phyloP scores from a whole-genome alignment of 495 filamentous ascomycete species.

The Aspergillus asperescens region DNA sequence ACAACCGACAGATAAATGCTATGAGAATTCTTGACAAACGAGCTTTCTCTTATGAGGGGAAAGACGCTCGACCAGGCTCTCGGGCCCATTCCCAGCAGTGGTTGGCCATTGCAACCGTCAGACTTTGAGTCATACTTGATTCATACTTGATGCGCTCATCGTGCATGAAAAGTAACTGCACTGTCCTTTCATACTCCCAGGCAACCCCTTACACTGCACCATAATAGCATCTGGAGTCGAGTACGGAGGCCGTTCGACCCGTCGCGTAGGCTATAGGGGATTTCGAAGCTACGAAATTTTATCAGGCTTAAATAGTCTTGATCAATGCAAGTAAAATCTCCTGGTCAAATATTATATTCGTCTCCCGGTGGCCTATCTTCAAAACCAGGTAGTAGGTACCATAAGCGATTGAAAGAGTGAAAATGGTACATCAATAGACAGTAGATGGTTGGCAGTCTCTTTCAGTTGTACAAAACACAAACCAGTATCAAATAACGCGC shows the following conservation, averaged over 20 bases:
- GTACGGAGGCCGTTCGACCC: no score
- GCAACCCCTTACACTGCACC: background rate
- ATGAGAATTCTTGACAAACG: background rate
- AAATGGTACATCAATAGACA: constrained; percentile 1
- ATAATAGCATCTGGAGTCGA: background rate
- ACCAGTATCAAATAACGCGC: background rate
- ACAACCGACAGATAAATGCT: no score
- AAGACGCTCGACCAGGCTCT: background rate
- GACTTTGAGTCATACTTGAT: background rate
- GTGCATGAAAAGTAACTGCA: background rate
- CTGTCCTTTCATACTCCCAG: background rate
- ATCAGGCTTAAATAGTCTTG: background rate
- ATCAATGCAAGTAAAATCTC: background rate
- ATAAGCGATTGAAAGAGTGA: constrained; percentile 3
- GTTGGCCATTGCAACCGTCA: background rate
- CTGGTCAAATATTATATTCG: constrained; percentile 9
- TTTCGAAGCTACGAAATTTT: no score
- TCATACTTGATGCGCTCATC: background rate
- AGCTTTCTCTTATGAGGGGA: background rate
- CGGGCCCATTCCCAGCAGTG: background rate
- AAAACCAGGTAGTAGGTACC: constrained; percentile 3
- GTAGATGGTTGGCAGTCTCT: constrained; percentile 3
- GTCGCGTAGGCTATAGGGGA: no score
- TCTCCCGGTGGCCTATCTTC: constrained; percentile 3
- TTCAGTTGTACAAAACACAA: constrained; percentile 3